phyloP scores from a whole-genome alignment of 371 early-diverging fungal species.

The Lichtheimia hyalospora region DNA sequence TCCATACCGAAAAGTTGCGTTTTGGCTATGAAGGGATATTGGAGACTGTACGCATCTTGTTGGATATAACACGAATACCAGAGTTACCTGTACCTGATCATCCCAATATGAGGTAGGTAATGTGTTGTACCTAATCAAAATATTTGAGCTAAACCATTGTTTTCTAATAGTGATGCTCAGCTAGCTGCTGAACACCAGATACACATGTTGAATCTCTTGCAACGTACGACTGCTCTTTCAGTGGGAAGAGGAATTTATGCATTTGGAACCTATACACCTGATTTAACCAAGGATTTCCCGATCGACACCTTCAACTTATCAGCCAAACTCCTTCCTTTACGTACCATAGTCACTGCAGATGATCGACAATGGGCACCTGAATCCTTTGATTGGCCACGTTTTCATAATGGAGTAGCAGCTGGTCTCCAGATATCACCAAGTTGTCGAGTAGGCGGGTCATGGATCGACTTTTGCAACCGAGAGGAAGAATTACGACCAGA shows the following conservation, averaged over 20 bases:
- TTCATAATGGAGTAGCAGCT: conserved; percentile 86
- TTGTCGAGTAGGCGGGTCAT: conserved; percentile 62
- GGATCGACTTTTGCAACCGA: conserved; percentile 74
- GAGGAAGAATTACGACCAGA: conserved; percentile 56
- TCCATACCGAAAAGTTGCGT: conserved; percentile 42
- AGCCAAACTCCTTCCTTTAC: conserved; percentile 65
- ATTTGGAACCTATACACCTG: conserved; percentile 60
- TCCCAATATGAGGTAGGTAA: conserved; percentile 37
- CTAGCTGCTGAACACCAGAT: conserved; percentile 50
- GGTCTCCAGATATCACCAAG: conserved; percentile 70
- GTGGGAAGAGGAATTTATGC: conserved; percentile 70
- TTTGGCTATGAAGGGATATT: conserved; percentile 69
- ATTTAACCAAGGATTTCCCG: conserved; percentile 53
- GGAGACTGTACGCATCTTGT: conserved; percentile 58
- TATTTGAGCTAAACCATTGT: background rate
- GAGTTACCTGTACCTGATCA: conserved; percentile 39
- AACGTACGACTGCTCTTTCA: conserved; percentile 68
- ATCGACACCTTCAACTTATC: conserved; percentile 57
- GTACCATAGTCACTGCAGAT: conserved; percentile 54
- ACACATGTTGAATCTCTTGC: conserved; percentile 47
- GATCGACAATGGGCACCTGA: conserved; percentile 43
- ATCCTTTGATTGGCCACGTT: conserved; percentile 74
- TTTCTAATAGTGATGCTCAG: conserved; percentile 43
- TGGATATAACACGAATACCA: conserved; percentile 46
- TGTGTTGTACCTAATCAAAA: conserved; percentile 5